phyloP scores from a whole-genome alignment of 2,329 filamentous ascomycete species.

The Coniochaeta sp. region DNA sequence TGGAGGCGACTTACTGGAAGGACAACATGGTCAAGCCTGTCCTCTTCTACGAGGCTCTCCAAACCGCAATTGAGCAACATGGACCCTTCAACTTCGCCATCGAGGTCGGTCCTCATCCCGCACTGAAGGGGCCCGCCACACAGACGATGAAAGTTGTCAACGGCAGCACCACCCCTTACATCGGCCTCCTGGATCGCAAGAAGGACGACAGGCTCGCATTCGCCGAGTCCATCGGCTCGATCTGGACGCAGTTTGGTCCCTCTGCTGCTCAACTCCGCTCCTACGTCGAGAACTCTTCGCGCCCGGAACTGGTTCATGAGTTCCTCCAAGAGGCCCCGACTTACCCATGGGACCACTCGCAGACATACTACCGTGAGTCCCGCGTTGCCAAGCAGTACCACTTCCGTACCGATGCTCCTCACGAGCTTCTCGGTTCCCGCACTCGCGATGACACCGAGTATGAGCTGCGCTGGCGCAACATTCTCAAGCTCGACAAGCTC shows the following conservation, averaged over 20 bases:
- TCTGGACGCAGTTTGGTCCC: constrained; percentile 23
- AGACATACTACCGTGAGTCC: constrained; percentile 34
- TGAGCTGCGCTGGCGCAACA: constrained; percentile 32
- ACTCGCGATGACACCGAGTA: constrained; percentile 28
- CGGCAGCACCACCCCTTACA: constrained; percentile 19
- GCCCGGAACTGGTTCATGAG: constrained; percentile 10
- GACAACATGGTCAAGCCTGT: constrained; percentile 38
- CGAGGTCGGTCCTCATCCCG: constrained; percentile 38
- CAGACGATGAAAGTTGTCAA: constrained; percentile 23
- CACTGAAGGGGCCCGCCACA: constrained; percentile 30
- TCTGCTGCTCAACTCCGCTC: constrained; percentile 12
- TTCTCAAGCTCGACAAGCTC: constrained; percentile 28
- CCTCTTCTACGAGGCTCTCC: constrained; percentile 33
- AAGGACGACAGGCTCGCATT: constrained; percentile 22
- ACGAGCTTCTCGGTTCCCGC: constrained; percentile 31
- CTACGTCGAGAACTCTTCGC: constrained; percentile 16
- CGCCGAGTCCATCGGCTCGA: constrained; percentile 24
- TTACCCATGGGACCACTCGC: constrained; percentile 43
- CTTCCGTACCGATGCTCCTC: constrained; percentile 23
- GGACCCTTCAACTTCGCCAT: constrained; percentile 27
- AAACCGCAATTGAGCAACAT: constrained; percentile 13
- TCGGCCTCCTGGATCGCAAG: constrained; percentile 22
- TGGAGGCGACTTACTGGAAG: constrained; percentile 30
- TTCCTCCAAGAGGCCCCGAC: constrained; percentile 24
- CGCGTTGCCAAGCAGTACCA: constrained; percentile 31